Evolutionary conservation across 1,284 basidiomycete species (phyloP).

Genomic region (Leccinum solheimii): DNA sequence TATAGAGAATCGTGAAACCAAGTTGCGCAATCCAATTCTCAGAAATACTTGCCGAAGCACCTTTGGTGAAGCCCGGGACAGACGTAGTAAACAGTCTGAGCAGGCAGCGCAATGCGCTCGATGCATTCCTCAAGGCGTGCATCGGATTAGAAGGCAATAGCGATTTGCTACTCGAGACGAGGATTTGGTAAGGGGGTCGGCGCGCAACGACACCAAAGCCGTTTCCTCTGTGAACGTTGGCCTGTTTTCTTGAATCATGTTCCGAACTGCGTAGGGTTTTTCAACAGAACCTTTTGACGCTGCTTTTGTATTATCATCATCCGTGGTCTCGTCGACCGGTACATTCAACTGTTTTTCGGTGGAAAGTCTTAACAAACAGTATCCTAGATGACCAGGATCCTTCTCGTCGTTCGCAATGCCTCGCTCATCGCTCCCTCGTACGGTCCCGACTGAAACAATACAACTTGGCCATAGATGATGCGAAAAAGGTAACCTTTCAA

Average conservation of each 20-base stretch:
- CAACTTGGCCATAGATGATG: too few species aligned
- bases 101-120: conserved; percentile 93
- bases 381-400: too few species aligned
- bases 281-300: background rate
- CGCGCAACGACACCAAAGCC: background rate
- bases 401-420: too few species aligned
- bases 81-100: conserved; percentile 95
- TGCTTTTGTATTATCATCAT: background rate
- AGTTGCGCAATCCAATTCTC: too few species aligned
- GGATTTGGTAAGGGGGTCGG: conserved; percentile 73
- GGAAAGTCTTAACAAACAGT: background rate
- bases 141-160: conserved; percentile 81
- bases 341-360: background rate
- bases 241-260: background rate
- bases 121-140: conserved; percentile 92
- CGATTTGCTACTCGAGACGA: conserved; percentile 84
- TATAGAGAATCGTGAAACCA: too few species aligned
- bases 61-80: conserved; percentile 93
- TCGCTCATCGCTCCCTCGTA: too few species aligned
- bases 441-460: too few species aligned
- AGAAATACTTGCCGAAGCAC: conserved; percentile 64
- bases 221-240: background rate
- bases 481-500: too few species aligned
- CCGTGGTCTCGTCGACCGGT: background rate
- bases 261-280: background rate